Percentiles rank a stretch among this genome's conserved stretches.
These are phyloP conservation scores for Toxoplasma gondii DNA, from an alignment of 169 alveolate genomes.

Conservation along the genomic window DNA sequence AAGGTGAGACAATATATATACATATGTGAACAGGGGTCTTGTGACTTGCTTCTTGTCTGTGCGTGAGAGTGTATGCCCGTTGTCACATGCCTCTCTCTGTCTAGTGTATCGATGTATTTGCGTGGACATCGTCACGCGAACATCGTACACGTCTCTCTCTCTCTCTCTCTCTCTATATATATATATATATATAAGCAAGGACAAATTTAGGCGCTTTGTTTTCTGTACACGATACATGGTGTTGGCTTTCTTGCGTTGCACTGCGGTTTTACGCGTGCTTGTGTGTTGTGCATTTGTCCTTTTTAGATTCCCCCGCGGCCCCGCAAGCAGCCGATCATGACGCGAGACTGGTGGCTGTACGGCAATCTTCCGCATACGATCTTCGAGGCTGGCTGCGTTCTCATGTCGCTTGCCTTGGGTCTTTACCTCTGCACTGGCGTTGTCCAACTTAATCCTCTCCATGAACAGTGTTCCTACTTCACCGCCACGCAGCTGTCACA, in stretches of 20 bases:
- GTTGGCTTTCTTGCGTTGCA: not conserved
- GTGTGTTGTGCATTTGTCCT: not conserved
- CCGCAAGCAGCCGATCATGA: slow-evolving; percentile 89
- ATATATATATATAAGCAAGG: too few relatives aligned
- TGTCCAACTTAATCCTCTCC: slow-evolving; percentile 75
- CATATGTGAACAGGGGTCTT: too few relatives aligned
- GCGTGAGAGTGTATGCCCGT: too few relatives aligned
- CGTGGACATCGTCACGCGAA: too few relatives aligned
- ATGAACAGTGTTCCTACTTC: slow-evolving; percentile 77
- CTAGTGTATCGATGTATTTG: too few relatives aligned
- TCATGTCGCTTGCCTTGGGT: slow-evolving; percentile 83
- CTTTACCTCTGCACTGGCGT: slow-evolving; percentile 88
- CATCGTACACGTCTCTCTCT: too few relatives aligned
- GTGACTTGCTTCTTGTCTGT: too few relatives aligned
- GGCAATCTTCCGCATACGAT: slow-evolving; percentile 91
- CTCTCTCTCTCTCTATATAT: too few relatives aligned
- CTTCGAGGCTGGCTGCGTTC: slow-evolving; percentile 88
- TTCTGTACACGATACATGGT: not conserved
- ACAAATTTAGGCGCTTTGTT: too few relatives aligned
- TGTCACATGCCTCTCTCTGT: too few relatives aligned
- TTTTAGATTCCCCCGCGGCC: slow-evolving; percentile 85
- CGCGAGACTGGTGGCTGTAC: slow-evolving; percentile 90
- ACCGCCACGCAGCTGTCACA: slow-evolving; percentile 53
- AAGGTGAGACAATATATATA: slow-evolving; percentile 38
- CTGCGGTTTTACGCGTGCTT: not conserved